Base-by-base conservation (phyloP, 176 grass and related monocot species). In the Carex pumila region DNA sequence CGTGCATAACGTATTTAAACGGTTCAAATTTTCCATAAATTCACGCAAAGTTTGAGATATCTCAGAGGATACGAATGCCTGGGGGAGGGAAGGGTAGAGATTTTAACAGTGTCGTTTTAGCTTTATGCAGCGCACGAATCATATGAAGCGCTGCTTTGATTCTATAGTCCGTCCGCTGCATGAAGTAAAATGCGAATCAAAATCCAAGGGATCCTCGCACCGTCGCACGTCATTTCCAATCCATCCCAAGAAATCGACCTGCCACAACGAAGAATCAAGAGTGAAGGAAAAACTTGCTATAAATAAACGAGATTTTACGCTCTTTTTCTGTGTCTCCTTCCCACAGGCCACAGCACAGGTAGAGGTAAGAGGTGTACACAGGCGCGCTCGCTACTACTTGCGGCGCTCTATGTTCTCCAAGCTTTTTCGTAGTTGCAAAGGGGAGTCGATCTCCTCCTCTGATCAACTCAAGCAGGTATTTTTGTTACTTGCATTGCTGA, bases 391-490 rank as follows among this genome's bases (percentile, higher is more conserved):
- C 7, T 59, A 37, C 1, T 32, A 32, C 30, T 19, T 18, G 22
- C 15, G 68, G 68, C n/a, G 54, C n/a, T 43, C 84, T 30, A 86
- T 86, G 84, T 86, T 86, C 73, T 22, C 56, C 84, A 86, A 80
- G 72, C 55, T 86, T 37, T 86, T 80, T 53, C 70, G 84, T 71
- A 25, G 11, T 39, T 86, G 84, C 41, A 67, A 66, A 59, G 84
- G 76, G 29, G 84, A 86, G 6, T 67, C 84, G 25, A 34, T 7
- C 59, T 79, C 84, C 32, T 66, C 84, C 6, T 63, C 70, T 41
- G 84, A 86, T 54, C 60, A 86, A 79, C 84, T 86, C 56, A 86
- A 86, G 30, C 84, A 86, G 84, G 84, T 86, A 0, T 36, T 58
- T 36, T 67, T 41, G 61, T 64, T 25, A 47, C 37, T 76, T 62